A percentile compares a stretch with the other conserved stretches of the same genome.
Conservation (phyloP, 129 eudicot genomes). For the Glebionis coronaria region DNA sequence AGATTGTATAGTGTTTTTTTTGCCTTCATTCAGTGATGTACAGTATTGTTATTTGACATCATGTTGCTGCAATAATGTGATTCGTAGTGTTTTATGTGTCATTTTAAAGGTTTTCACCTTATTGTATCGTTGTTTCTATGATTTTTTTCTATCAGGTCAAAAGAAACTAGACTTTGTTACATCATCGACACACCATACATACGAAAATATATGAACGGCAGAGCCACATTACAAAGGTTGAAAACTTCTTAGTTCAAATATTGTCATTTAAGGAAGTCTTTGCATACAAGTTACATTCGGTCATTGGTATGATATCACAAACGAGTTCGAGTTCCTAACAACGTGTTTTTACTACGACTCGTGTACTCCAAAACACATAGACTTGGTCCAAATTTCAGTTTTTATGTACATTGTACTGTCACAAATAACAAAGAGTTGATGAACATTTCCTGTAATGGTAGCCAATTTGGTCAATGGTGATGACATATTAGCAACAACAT, state of each 20-base stretch:
- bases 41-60: slow-evolving; percentile 3
- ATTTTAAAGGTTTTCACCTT: not conserved
- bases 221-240: slow-evolving; percentile 6
- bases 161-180: not conserved
- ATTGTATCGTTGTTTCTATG: slow-evolving; percentile 2
- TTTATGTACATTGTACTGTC: slow-evolving; percentile 16
- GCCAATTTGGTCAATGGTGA: slow-evolving; percentile 30
- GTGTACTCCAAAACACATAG: slow-evolving; percentile 2
- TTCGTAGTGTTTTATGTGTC: not conserved
- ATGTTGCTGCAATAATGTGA: slow-evolving; percentile 7
- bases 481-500: slow-evolving; percentile 32
- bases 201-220: not conserved
- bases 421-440: slow-evolving; percentile 12
- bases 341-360: slow-evolving; percentile 8
- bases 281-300: not conserved
- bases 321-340: not conserved
- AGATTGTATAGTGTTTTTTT: not conserved
- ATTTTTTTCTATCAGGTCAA: not conserved
- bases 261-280: not conserved
- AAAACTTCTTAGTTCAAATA: not conserved
- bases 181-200: not conserved
- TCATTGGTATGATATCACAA: slow-evolving; percentile 9
- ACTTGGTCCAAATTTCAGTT: slow-evolving; percentile 32
- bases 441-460: slow-evolving; percentile 12
- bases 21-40: slow-evolving; percentile 9